Percentiles rank a stretch among this genome's conserved stretches.
phyloP scores from a whole-genome alignment of 495 filamentous ascomycete genomes.

The Astrothelium macrocarpum region DNA sequence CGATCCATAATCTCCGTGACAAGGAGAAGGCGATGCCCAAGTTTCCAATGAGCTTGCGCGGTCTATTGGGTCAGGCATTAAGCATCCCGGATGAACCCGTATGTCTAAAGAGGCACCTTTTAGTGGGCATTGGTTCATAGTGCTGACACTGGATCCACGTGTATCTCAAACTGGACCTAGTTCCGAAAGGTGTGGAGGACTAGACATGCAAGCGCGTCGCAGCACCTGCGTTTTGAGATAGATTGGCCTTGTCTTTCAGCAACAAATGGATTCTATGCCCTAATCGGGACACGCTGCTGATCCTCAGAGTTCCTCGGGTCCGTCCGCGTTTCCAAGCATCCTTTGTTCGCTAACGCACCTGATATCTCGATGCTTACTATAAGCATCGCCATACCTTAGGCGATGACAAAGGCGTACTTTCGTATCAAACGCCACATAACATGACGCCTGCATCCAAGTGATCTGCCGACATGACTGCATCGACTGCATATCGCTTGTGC shows the following conservation, averaged over 20 bases:
- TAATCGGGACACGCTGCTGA: conserved; percentile 1
- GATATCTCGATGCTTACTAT: conserved; percentile 5
- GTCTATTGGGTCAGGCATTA: conserved; percentile 8
- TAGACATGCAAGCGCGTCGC: conserved; percentile 22
- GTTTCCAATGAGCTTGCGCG: not conserved
- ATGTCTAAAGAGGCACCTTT: not conserved
- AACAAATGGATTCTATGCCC: conserved; percentile 6
- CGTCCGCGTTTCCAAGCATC: not conserved
- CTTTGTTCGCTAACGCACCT: not conserved
- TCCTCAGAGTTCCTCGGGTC: not conserved
- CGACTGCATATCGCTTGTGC: not conserved
- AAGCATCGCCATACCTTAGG: not conserved
- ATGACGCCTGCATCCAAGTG: not conserved
- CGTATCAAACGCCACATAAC: not conserved
- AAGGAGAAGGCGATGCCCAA: not conserved
- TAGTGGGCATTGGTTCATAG: conserved; percentile 14
- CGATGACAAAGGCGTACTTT: not conserved
- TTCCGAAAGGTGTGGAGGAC: conserved; percentile 24
- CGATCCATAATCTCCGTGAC: not conserved
- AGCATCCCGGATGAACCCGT: conserved; percentile 9
- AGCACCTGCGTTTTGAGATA: conserved; percentile 17
- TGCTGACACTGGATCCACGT: conserved; percentile 20
- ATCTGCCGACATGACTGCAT: not conserved
- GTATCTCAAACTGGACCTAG: conserved; percentile 23
- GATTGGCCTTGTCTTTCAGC: not conserved